Conservation (phyloP, 2,329 filamentous ascomycete genomes). For the Curvularia spicifera region DNA sequence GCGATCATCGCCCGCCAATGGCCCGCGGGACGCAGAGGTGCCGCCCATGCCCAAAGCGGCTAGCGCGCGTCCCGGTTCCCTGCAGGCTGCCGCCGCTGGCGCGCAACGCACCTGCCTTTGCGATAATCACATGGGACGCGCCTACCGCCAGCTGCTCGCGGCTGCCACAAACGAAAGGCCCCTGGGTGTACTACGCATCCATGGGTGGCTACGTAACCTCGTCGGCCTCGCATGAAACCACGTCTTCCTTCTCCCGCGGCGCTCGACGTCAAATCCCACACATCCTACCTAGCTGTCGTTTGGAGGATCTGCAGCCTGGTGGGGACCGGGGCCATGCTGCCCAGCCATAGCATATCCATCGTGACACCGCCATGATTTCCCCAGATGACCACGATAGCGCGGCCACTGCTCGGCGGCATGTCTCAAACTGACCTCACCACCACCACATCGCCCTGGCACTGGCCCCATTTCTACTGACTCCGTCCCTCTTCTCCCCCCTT, state of each 20-base stretch:
- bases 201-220: too few relatives aligned
- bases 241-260: background rate
- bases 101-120: slow-evolving; percentile 1
- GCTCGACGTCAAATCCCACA: background rate
- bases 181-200: too few relatives aligned
- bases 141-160: slow-evolving; percentile 13
- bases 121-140: slow-evolving; percentile 19
- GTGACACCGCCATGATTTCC: slow-evolving; percentile 29
- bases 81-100: slow-evolving; percentile 14
- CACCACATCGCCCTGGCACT: slow-evolving; percentile 2
- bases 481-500: background rate
- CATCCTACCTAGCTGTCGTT: background rate
- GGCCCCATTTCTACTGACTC: slow-evolving; percentile 10
- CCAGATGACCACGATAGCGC: slow-evolving; percentile 35
- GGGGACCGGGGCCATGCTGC: slow-evolving; percentile 14
- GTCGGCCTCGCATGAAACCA: slow-evolving; percentile 1
- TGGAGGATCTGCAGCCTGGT: slow-evolving; percentile 14
- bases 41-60: background rate
- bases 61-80: slow-evolving; percentile 10
- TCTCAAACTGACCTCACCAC: slow-evolving; percentile 18
- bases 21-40: background rate
- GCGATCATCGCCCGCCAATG: background rate
- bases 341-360: slow-evolving; percentile 25
- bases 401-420: slow-evolving; percentile 19
- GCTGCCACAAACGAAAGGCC: too few relatives aligned